Base-by-base conservation (phyloP, 768 basidiomycete species). In the Mycena haematopus region DNA sequence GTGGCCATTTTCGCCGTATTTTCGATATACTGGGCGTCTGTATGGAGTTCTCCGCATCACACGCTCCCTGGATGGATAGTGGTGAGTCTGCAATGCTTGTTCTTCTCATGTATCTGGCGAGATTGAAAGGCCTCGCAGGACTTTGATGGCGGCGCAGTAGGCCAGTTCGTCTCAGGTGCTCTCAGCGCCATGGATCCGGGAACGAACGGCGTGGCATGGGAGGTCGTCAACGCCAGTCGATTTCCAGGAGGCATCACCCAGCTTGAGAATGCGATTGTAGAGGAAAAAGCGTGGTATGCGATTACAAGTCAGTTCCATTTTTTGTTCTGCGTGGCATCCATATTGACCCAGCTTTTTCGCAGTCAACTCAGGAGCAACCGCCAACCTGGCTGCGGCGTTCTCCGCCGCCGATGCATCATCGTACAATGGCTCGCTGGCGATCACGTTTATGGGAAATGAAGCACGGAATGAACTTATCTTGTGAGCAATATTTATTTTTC, bases 1-100 rank as follows among this genome's bases (percentile, higher is more conserved):
- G 62, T 79, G 38, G 72, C 78, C 19, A 81, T 86, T 19, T 77
- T 83, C 56, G 70, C 72, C 0, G 75, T 86, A 27, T 72, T 86
- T 63, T 71, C 83, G 1, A 84, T 87, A 47, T 86, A 84, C 60
- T 87, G 86, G 86, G 86, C 84, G 11, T 80, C 83, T 14, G 69
- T 84, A 2, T 82, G 80, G 71, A 75, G 76, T 50, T 70, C 77
- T 11, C 76, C 69, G 52, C 78, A 61, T 6, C 76, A 78, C 58
- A 78, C 80, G 31, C 66, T 86, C 25, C 69, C 78, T 25, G 84
- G 83, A 1, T 84, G 78, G 75, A 76, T 87, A 10, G 80, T 87
- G 36, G 84, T 86, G 64, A 35, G 75, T 68, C 6, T 25, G 11
- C n/a, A 15, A 25, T 33, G n/a, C 8, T 24, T 17, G n/a, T 52